Conservation (phyloP, 352 stramenopile genomes). For the Pythium aquatile region DNA sequence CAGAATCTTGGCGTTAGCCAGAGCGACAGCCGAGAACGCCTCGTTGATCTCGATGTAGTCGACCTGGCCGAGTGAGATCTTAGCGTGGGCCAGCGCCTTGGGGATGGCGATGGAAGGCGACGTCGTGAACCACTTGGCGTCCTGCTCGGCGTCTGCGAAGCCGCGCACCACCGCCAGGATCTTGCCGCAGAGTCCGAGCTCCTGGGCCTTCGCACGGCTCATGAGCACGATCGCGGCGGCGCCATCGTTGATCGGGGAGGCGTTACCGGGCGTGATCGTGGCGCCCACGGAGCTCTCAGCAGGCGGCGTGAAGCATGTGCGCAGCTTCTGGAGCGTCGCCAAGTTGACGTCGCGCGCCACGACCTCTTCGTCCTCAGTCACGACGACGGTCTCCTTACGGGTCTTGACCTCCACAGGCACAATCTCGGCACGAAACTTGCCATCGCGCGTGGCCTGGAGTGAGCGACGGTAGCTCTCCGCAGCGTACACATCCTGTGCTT, state of each 20-base stretch:
- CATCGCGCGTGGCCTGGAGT: slow-evolving; percentile 35
- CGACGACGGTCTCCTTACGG: slow-evolving; percentile 20
- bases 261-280: slow-evolving; percentile 95
- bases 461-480: slow-evolving; percentile 91
- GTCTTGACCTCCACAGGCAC: slow-evolving; percentile 69
- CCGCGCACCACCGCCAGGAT: slow-evolving; percentile 67
- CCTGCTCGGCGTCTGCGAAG: slow-evolving; percentile 73
- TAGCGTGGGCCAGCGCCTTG: slow-evolving; percentile 74
- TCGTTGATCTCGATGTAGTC: slow-evolving; percentile 99
- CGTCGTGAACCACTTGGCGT: slow-evolving; percentile 92
- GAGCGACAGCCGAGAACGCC: slow-evolving; percentile 94
- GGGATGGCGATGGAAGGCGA: slow-evolving; percentile 92
- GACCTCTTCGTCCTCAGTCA: slow-evolving; percentile 91
- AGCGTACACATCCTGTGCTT: slow-evolving; percentile 93
- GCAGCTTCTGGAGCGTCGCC: slow-evolving; percentile 83
- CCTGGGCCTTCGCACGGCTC: slow-evolving; percentile 71
- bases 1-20: slow-evolving; percentile 92
- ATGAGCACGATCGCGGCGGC: slow-evolving; percentile 94
- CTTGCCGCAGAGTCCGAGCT: slow-evolving; percentile 48
- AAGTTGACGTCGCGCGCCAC: slow-evolving; percentile 66
- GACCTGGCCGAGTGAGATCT: slow-evolving; percentile 80
- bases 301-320: slow-evolving; percentile 85
- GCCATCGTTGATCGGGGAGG: slow-evolving; percentile 95
- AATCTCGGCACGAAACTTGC: slow-evolving; percentile 85
- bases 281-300: slow-evolving; percentile 42